phyloP scores from a whole-genome alignment of 805 yeast genomes.

The Myxozyma vanderwaltii region DNA sequence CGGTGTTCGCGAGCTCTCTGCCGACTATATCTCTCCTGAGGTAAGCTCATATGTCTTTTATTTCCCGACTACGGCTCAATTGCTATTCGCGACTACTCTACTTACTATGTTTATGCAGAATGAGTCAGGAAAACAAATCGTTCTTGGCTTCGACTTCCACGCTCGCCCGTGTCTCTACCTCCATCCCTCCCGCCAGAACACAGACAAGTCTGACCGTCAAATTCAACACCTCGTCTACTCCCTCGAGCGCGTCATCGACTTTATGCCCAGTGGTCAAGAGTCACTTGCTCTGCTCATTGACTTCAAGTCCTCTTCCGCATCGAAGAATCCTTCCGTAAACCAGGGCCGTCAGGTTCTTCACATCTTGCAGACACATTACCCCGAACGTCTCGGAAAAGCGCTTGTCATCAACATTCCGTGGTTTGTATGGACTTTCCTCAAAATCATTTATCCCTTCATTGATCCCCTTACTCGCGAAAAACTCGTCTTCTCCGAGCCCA shows the following conservation, averaged over 20 bases:
- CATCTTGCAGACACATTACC: slow-evolving; percentile 95
- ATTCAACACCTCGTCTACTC: slow-evolving; percentile 94
- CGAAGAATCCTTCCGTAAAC: slow-evolving; percentile 83
- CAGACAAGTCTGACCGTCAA: slow-evolving; percentile 84
- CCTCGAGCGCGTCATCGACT: slow-evolving; percentile 90
- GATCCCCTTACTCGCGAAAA: slow-evolving; percentile 95
- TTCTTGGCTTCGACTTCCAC: slow-evolving; percentile 87
- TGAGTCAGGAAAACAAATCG: slow-evolving; percentile 89
- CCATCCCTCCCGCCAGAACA: slow-evolving; percentile 94
- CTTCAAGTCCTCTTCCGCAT: slow-evolving; percentile 75
- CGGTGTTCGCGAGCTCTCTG: slow-evolving; percentile 59
- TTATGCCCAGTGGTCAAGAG: slow-evolving; percentile 96
- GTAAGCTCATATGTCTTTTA: slow-evolving; percentile 2
- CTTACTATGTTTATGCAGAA: slow-evolving; percentile 54
- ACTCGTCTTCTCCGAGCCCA: slow-evolving; percentile 87
- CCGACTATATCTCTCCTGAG: slow-evolving; percentile 40
- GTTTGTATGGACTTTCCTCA: slow-evolving; percentile 89
- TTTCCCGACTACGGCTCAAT: background rate
- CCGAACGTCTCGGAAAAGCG: slow-evolving; percentile 94
- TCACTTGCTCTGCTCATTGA: slow-evolving; percentile 88
- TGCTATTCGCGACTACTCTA: slow-evolving; percentile 46
- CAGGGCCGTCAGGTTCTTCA: slow-evolving; percentile 90
- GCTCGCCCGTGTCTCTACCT: slow-evolving; percentile 89
- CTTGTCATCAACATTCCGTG: slow-evolving; percentile 90
- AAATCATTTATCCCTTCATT: slow-evolving; percentile 90